phyloP scores from a whole-genome alignment of 1,139 yeast genomes.

The Geotrichum klebahnii region DNA sequence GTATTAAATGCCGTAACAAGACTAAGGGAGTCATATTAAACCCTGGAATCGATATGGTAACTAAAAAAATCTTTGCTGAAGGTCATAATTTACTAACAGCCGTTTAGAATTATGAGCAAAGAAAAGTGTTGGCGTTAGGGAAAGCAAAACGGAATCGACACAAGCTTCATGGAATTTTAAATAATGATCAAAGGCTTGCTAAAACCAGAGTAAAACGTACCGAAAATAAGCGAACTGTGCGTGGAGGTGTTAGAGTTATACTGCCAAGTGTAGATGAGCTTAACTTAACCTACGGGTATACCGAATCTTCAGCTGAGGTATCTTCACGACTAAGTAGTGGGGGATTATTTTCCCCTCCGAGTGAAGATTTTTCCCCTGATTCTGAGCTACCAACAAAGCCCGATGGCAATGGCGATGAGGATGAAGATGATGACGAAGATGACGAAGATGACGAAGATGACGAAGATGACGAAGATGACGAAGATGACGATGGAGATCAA shows the following conservation, averaged over 20 bases:
- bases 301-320: slow-evolving; percentile 4
- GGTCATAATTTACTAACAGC: neutral
- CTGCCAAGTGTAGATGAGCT: neutral
- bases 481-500: neutral
- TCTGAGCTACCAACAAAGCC: neutral
- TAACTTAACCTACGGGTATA: slow-evolving; percentile 3
- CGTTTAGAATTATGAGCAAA: neutral
- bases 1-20: no score
- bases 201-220: neutral
- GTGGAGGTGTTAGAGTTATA: neutral
- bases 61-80: no score
- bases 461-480: neutral
- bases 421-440: neutral
- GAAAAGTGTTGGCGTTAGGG: neutral
- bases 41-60: no score
- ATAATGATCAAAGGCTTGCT: neutral
- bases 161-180: neutral
- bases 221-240: neutral
- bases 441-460: neutral
- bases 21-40: no score
- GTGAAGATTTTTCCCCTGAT: neutral
- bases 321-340: neutral
- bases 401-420: neutral
- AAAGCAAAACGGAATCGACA: slow-evolving; percentile 3
- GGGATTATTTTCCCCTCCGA: neutral